A percentile compares a stretch with the other conserved stretches of the same genome.
phyloP scores from a whole-genome alignment of 2,329 filamentous ascomycete species.

The Balansia obtecta region DNA sequence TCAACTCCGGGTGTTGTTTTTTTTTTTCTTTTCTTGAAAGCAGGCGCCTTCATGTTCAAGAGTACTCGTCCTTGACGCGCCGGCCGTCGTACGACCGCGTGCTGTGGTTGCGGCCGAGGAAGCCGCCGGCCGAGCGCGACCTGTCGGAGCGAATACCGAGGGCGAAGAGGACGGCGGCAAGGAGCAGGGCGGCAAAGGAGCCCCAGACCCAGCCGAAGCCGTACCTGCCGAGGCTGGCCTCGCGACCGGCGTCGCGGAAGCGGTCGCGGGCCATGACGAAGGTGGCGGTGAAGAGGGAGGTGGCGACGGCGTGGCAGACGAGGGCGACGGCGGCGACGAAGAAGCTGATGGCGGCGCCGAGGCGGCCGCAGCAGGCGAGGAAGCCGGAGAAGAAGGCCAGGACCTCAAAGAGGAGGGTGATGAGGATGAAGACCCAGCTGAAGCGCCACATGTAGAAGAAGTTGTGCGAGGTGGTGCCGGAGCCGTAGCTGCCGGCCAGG shows the following conservation, averaged over 20 bases:
- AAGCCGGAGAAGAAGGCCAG: constrained; percentile 55
- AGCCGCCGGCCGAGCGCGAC: constrained; percentile 14
- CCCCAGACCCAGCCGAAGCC: constrained; percentile 72
- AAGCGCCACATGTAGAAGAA: constrained; percentile 86
- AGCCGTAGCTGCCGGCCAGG: constrained; percentile 39
- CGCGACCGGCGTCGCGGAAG: constrained; percentile 44
- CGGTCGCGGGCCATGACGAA: constrained; percentile 59
- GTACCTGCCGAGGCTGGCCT: constrained; percentile 50
- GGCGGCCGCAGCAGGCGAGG: constrained; percentile 56
- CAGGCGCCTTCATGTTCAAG: constrained; percentile 23
- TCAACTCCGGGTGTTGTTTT: too few species aligned
- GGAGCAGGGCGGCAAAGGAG: constrained; percentile 50
- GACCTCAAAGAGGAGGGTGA: constrained; percentile 68
- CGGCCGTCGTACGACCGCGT: constrained; percentile 32
- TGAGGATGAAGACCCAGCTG: constrained; percentile 82
- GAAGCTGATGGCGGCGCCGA: constrained; percentile 56
- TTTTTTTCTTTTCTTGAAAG: too few species aligned
- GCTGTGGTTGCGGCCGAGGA: constrained; percentile 19
- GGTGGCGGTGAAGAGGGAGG: constrained; percentile 60
- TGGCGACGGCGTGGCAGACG: constrained; percentile 56
- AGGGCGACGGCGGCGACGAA: constrained; percentile 45
- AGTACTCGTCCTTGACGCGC: constrained; percentile 60
- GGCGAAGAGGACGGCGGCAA: constrained; percentile 57
- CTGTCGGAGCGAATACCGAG: constrained; percentile 42
- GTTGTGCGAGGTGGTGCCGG: constrained; percentile 38